Evolutionary conservation across 371 early-diverging fungal genomes (phyloP).

Genomic region (Smittium mucronatum): DNA sequence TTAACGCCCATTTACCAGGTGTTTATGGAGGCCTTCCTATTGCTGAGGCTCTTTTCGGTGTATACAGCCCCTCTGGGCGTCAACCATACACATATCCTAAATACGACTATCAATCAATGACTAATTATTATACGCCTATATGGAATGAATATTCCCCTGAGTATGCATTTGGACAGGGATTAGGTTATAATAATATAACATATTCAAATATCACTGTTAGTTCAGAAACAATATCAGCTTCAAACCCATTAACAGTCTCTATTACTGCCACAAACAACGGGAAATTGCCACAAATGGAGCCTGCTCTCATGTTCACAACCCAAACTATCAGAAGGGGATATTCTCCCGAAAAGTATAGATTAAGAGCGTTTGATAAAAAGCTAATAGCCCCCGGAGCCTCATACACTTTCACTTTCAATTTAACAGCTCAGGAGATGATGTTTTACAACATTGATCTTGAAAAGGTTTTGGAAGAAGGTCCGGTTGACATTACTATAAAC

Average conservation of each 20-base stretch:
- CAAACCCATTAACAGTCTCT: slow-evolving; percentile 21
- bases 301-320: slow-evolving; percentile 45
- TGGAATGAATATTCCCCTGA: slow-evolving; percentile 32
- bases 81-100: slow-evolving; percentile 44
- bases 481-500: slow-evolving; percentile 37
- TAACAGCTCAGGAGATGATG: slow-evolving; percentile 28
- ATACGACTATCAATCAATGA: slow-evolving; percentile 24
- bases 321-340: slow-evolving; percentile 38
- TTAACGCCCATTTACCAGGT: slow-evolving; percentile 49
- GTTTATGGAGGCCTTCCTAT: slow-evolving; percentile 46
- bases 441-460: slow-evolving; percentile 32
- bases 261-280: slow-evolving; percentile 41
- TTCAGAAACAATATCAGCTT: slow-evolving; percentile 4
- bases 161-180: slow-evolving; percentile 46
- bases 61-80: slow-evolving; percentile 38
- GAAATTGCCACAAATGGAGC: slow-evolving; percentile 37
- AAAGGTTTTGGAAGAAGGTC: slow-evolving; percentile 30
- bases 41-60: slow-evolving; percentile 40
- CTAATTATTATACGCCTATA: slow-evolving; percentile 22
- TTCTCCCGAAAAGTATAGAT: slow-evolving; percentile 32
- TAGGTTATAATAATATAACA: slow-evolving; percentile 41
- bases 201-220: slow-evolving; percentile 34
- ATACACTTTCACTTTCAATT: slow-evolving; percentile 15
- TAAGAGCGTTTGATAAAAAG: slow-evolving; percentile 20
- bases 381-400: slow-evolving; percentile 18